phyloP scores from a whole-genome alignment of 2,329 filamentous ascomycete genomes.

The Pseudocercospora eumusae region DNA sequence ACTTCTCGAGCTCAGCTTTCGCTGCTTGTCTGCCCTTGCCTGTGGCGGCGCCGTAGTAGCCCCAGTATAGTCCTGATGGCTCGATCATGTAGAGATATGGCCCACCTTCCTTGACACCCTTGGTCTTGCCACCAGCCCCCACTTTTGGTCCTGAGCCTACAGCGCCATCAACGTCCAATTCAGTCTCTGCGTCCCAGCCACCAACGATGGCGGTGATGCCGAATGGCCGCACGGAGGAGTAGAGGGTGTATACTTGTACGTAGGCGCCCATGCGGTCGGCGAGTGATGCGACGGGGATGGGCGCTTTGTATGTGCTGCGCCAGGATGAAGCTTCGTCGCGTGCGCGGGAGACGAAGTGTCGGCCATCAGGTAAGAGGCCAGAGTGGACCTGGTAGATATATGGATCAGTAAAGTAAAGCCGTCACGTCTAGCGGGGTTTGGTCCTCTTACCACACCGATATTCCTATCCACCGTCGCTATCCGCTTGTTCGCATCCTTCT shows the following conservation, averaged over 20 bases:
- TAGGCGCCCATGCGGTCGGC: slow-evolving; percentile 93
- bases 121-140: slow-evolving; percentile 80
- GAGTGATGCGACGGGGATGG: slow-evolving; percentile 84
- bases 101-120: slow-evolving; percentile 75
- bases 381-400: slow-evolving; percentile 71
- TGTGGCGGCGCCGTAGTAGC: slow-evolving; percentile 96
- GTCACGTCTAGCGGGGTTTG: too few relatives aligned
- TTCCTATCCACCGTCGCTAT: slow-evolving; percentile 94
- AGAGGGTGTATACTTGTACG: slow-evolving; percentile 95
- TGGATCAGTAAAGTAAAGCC: too few relatives aligned
- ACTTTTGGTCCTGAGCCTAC: slow-evolving; percentile 77
- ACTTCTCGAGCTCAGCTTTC: slow-evolving; percentile 97
- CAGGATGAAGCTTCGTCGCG: slow-evolving; percentile 90
- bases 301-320: slow-evolving; percentile 91
- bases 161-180: slow-evolving; percentile 83
- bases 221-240: slow-evolving; percentile 94
- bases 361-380: slow-evolving; percentile 89
- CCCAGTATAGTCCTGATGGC: slow-evolving; percentile 96
- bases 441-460: slow-evolving; percentile 90
- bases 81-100: slow-evolving; percentile 99
- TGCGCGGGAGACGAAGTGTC: slow-evolving; percentile 91
- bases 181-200: slow-evolving; percentile 87
- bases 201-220: slow-evolving; percentile 93
- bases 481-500: slow-evolving; percentile 92
- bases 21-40: slow-evolving; percentile 95